phyloP scores from a whole-genome alignment of 306 rosid species.

The Pterocarpus santalinus region DNA sequence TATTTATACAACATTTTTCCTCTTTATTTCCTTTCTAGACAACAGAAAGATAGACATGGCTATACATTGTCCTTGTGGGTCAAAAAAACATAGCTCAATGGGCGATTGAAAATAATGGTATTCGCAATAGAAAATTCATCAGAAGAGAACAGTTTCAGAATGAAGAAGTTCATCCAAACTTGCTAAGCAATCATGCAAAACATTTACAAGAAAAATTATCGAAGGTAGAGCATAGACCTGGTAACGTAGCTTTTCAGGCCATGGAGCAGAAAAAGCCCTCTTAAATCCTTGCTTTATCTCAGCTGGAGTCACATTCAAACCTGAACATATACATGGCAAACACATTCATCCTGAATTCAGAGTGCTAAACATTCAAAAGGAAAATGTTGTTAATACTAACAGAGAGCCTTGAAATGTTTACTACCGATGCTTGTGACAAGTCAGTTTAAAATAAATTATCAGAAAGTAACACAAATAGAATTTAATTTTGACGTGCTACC shows the following conservation, averaged over 20 bases:
- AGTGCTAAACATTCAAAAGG: constrained; percentile 3
- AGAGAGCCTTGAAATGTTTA: not conserved
- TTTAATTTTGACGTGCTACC: too few species aligned
- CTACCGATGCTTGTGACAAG: too few species aligned
- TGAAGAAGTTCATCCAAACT: constrained; percentile 28
- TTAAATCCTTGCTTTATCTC: constrained; percentile 89
- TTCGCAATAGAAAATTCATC: not conserved
- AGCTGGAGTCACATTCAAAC: constrained; percentile 70
- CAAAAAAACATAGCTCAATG: constrained; percentile 5
- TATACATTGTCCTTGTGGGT: not conserved
- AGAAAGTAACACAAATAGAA: not conserved
- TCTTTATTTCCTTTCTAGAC: not conserved
- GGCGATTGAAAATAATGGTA: not conserved
- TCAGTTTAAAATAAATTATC: not conserved
- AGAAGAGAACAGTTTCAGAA: not conserved
- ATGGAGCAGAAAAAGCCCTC: constrained; percentile 84
- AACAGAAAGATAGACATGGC: not conserved
- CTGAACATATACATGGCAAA: constrained; percentile 48
- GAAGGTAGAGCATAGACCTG: constrained; percentile 59
- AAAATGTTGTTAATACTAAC: constrained; percentile 20
- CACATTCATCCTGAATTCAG: not conserved
- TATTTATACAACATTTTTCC: not conserved
- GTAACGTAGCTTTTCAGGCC: constrained; percentile 93
- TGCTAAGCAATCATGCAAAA: constrained; percentile 13
- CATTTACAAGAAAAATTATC: constrained; percentile 19